A percentile compares a stretch with the other conserved stretches of the same genome.
Conservation (phyloP, 164 flowering plant genomes). For the Cinnamomum chago region DNA sequence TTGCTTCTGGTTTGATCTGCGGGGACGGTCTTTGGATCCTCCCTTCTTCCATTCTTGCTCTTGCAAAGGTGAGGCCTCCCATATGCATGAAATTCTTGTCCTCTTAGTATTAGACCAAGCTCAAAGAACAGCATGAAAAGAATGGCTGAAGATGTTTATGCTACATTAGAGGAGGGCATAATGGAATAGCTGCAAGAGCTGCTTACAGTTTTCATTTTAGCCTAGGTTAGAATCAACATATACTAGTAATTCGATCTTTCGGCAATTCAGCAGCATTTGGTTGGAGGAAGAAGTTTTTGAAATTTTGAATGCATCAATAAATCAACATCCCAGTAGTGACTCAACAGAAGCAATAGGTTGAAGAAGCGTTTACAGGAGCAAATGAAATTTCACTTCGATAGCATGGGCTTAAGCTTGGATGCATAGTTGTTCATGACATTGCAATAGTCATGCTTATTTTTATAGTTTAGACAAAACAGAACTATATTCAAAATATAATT, state of each 20-base stretch:
- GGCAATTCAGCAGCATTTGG: neutral
- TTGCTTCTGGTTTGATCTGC: conserved; percentile 47
- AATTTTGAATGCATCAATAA: neutral
- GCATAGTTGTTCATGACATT: neutral
- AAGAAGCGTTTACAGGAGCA: too few species aligned
- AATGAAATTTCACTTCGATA: neutral
- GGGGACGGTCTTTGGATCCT: conserved; percentile 36
- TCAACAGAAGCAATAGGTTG: neutral
- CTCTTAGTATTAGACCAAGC: conserved; percentile 16
- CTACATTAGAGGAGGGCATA: neutral
- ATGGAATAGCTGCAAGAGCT: neutral
- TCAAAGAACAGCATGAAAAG: neutral
- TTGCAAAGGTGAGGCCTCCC: conserved; percentile 31
- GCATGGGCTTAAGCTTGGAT: neutral
- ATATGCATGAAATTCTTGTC: conserved; percentile 64
- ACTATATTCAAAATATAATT: neutral
- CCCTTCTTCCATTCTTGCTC: conserved; percentile 31
- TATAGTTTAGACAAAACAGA: neutral
- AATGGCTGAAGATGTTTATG: too few species aligned
- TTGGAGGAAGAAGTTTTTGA: neutral
- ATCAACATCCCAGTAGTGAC: neutral
- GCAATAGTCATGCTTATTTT: neutral
- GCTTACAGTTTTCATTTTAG: neutral
- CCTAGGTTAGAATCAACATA: neutral
- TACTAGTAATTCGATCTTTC: too few species aligned